Evolutionary conservation across 345 rosid species (phyloP), one percentile per base, ranked within the genome.

Genomic region (Geranium rotundifolium): DNA sequence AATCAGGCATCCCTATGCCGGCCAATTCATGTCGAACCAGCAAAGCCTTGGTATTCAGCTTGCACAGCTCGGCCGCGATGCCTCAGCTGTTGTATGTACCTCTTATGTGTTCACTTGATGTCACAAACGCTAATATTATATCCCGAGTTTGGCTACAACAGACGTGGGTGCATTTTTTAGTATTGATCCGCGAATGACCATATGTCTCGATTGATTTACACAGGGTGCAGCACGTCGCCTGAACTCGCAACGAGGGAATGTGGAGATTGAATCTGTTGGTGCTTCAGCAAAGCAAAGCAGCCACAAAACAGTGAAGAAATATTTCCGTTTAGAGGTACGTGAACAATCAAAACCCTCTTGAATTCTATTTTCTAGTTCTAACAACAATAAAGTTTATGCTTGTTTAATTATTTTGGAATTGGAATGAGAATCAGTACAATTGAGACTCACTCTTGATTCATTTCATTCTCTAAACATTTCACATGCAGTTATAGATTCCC

Each of bases 11-110:
- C 88, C 93, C 50, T 5, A 6, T 4, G 50, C 50, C 64, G 91
- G 81, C 29, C 85, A 79, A 71, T 92, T 84, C 70, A 88, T 95
- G 99, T 80, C 97, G 64, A 88, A 90, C 66, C 99, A 95, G 71
- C 99, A 86, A 71, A 93, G 97, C 71, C 84, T 95, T 29, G 99
- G 99, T 54, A 59, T 85, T 64, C 95, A 90, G 72, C 95, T 95
- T 66, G 97, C 99, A 0, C 97, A 90, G 81, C 96, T 90, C 68
- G 77, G 99, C 64, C 83, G 96, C 73, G 99, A 95, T 82, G 99
- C 99, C 72, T 95, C 99, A 63, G 99, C 97, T 66, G 99, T 97
- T 65, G 97, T 95, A 72, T 86, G 92, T 81, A 50, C 54, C 55
- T 19, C 56, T 10, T 34, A 31, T 29, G 17, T 10, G 27, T n/a